Conservation (phyloP, 805 yeast species). For the Teunomyces lycoperdinae region DNA sequence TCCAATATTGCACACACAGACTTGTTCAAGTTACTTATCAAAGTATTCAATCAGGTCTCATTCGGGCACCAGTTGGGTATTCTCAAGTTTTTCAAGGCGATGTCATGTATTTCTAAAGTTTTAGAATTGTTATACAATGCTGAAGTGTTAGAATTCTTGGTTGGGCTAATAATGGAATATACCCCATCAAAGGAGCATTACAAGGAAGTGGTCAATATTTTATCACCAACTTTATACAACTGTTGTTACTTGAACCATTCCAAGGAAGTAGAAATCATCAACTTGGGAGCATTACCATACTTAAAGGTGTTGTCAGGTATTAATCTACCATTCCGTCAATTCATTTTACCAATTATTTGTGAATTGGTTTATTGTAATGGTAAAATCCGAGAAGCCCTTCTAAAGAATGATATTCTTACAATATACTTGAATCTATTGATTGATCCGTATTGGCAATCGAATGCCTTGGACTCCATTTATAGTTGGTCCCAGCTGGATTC, state of each 20-base stretch:
- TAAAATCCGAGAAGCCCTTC: constrained; percentile 34
- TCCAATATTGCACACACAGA: constrained; percentile 35
- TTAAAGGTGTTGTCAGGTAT: constrained; percentile 37
- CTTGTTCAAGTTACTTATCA: constrained; percentile 40
- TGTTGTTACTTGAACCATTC: constrained; percentile 47
- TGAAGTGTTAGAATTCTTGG: constrained; percentile 44
- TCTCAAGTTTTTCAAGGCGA: constrained; percentile 44
- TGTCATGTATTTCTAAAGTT: constrained; percentile 36
- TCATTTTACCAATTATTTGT: constrained; percentile 51
- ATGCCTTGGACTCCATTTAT: constrained; percentile 50
- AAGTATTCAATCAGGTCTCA: constrained; percentile 31
- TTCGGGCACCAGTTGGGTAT: constrained; percentile 34
- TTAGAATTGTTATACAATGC: constrained; percentile 33
- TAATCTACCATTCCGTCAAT: constrained; percentile 47
- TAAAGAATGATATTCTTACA: constrained; percentile 35
- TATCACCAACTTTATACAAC: constrained; percentile 50
- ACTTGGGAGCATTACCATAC: constrained; percentile 45
- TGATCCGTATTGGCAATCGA: constrained; percentile 58
- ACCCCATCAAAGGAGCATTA: constrained; percentile 26
- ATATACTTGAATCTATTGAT: constrained; percentile 39
- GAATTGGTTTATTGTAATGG: constrained; percentile 49
- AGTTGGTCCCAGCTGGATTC: constrained; percentile 35
- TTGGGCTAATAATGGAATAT: constrained; percentile 26
- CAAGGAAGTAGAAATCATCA: constrained; percentile 45
- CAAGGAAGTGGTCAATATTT: constrained; percentile 41